Evolutionary conservation across 257 asterid species (phyloP), one percentile per base, ranked within the genome.

Genomic region (Handroanthus guayacan): DNA sequence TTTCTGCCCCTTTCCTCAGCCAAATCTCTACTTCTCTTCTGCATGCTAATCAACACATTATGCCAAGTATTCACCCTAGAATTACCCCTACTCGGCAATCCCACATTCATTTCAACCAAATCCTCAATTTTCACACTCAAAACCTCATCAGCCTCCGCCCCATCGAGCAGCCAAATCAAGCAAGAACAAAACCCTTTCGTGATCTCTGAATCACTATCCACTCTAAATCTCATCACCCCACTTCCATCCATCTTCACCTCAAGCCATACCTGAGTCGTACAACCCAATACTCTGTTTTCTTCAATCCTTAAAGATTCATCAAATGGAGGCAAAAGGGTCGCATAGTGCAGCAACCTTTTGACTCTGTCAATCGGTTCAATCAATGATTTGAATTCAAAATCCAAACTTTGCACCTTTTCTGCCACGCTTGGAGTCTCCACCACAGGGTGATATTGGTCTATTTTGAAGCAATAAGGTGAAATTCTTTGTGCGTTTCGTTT

Each of bases 241-340:
- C 83, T 83, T 41, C 71, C 76, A 10, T 86, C 93, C 86, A 95
- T 63, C 17, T 51, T 38, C 74, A 80, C 96, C 66, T 82, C 72
- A 31, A 95, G 61, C 99, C 99, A 95, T 0, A 95, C 97, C 89
- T 84, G 97, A 6, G 98, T 89, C 34, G 99, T 88, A 58, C 98
- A 95, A 0, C 99, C 99, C 0, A 82, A 80, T 0, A 93, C 99
- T 0, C 97, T 89, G 57, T 90, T 91, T 31, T 87, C 91, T 1
- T 72, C 60, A 7, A 54, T 76, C 78, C 82, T 86, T 1, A 60
- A 70, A 2, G 96, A 84, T 3, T 83, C 89, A 0, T 84, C 87
- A 81, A 89, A 88, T 0, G 87, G 71, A 2, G 93, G 89, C 0
- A 90, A 85, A 37, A 67, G 68, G 3, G 85, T 57, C 0, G 97